Percentiles rank a stretch among this genome's conserved stretches.
These are phyloP conservation scores for Rhizopogon vinicolor DNA, from an alignment of 768 basidiomycete species.

Conservation along the genomic window DNA sequence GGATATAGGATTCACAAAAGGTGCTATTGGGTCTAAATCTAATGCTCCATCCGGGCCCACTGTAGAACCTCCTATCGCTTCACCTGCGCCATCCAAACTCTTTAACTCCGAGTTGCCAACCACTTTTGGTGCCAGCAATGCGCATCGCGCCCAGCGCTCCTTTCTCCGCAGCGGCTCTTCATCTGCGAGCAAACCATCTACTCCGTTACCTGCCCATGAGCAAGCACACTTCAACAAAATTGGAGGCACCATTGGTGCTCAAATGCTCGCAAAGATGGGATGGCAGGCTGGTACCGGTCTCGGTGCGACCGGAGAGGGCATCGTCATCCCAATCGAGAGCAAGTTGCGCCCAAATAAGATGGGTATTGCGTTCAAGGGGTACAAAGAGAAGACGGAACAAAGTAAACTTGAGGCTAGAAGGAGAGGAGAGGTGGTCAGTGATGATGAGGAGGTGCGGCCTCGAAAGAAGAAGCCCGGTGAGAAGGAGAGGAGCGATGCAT, in stretches of 20 bases:
- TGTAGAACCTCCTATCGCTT: constrained; percentile 27
- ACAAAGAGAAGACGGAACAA: constrained; percentile 85
- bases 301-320: constrained; percentile 72
- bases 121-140: constrained; percentile 27
- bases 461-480: constrained; percentile 33
- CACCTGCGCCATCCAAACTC: constrained; percentile 13
- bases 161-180: constrained; percentile 53
- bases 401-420: constrained; percentile 75
- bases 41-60: constrained; percentile 5
- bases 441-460: constrained; percentile 47
- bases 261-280: constrained; percentile 92
- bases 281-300: constrained; percentile 86
- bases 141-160: constrained; percentile 35
- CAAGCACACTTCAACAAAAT: constrained; percentile 79
- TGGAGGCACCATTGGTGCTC: constrained; percentile 74
- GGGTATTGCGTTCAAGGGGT: constrained; percentile 85
- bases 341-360: constrained; percentile 81
- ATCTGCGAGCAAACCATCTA: constrained; percentile 40
- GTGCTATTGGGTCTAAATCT: constrained; percentile 38
- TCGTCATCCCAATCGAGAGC: constrained; percentile 82
- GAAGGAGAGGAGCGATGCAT: constrained; percentile 65
- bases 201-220: constrained; percentile 60
- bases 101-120: constrained; percentile 28
- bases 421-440: constrained; percentile 68
- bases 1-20: constrained; percentile 30